Base-by-base conservation (phyloP, 768 basidiomycete species). In the Symmetrospora coprosmae region DNA sequence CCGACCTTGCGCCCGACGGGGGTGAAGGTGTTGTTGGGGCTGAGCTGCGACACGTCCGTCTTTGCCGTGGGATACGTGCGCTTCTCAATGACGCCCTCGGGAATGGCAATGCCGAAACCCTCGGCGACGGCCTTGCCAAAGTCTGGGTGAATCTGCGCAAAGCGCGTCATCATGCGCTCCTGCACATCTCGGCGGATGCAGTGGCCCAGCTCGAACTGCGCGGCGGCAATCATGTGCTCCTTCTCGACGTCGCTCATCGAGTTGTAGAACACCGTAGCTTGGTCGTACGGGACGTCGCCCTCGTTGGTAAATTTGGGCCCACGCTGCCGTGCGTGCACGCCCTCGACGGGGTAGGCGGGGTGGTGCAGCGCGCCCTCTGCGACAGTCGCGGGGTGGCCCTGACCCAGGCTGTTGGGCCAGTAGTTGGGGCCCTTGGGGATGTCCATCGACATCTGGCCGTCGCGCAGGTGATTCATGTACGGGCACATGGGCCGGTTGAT, bases 121-220 rank as follows among this genome's bases (percentile, higher is more conserved):
- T 70, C 69, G 1, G 87, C 85, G 19, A 90, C 82, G 16, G 75
- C 70, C 60, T 78, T 77, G 0, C 87, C 86, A 40, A 91, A 77
- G 9, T 83, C 77, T 67, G 81, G 75, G 72, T 87, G 82, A 67
- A 92, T 80, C 67, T 83, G 75, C 70, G 82, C 84, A 65, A 86
- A 78, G 16, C 83, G 69, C 39, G 79, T 75, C 55, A 84, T 80
- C 70, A 86, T 84, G 1, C 75, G 76, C 69, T 80, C 74, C 71
- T 83, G 84, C 0, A 91, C 84, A 2, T 75, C 72, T 0, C 79
- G 78, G 66, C 89, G 86, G 50, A 86, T 83, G 72, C 84, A 85
- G 68, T 89, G 86, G 60, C 81, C 81, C 33, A 92, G 77, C 73
- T 90, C 88, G 70, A 92, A 91, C 13, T 81, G 79, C 60, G 86